Percentiles rank a stretch among this genome's conserved stretches.
These are phyloP conservation scores for Botrytis squamosa DNA, from an alignment of 2,329 filamentous ascomycete genomes.

Conservation along the genomic window DNA sequence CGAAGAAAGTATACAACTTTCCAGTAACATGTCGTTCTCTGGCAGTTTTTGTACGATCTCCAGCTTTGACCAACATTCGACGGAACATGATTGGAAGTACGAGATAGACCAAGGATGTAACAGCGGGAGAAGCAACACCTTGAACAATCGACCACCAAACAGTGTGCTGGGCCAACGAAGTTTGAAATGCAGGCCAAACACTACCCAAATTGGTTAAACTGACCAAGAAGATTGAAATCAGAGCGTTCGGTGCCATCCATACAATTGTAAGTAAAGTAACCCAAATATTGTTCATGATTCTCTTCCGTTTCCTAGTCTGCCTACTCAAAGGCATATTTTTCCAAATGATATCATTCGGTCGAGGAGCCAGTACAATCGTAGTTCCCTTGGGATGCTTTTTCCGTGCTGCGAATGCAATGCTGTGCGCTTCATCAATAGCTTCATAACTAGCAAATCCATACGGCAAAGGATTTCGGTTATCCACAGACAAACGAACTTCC, in stretches of 20 bases:
- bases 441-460: conserved; percentile 96
- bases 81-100: conserved; percentile 89
- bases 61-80: conserved; percentile 75
- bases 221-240: conserved; percentile 91
- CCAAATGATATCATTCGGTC: conserved; percentile 93
- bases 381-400: conserved; percentile 79
- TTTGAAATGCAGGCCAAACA: conserved; percentile 75
- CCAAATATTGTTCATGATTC: conserved; percentile 81
- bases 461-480: conserved; percentile 82
- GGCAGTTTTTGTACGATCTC: conserved; percentile 88
- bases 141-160: conserved; percentile 83
- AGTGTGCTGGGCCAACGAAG: conserved; percentile 59
- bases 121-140: conserved; percentile 82
- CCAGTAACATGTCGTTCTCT: conserved; percentile 87
- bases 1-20: conserved; percentile 92
- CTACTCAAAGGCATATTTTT: conserved; percentile 78
- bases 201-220: conserved; percentile 77
- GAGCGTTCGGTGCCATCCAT: conserved; percentile 89
- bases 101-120: conserved; percentile 85
- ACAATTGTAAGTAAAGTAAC: conserved; percentile 74
- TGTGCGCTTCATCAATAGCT: conserved; percentile 82
- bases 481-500: conserved; percentile 75
- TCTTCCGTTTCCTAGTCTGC: conserved; percentile 66
- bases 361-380: conserved; percentile 74
- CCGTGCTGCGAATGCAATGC: conserved; percentile 77